Conservation (phyloP, 805 yeast genomes). For the Jamesozyma gamospora region DNA sequence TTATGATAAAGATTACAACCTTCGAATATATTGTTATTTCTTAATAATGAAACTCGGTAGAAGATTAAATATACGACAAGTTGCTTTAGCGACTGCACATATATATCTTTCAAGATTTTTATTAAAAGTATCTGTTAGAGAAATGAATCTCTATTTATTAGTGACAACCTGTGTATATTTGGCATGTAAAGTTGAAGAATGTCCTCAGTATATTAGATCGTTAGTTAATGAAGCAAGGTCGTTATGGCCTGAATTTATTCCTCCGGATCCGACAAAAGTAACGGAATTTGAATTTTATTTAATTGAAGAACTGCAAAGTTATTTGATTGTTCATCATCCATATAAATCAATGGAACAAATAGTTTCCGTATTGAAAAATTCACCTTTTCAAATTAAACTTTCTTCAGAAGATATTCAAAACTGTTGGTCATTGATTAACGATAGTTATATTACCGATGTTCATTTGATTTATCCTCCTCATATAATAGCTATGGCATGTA, state of each 20-base stretch:
- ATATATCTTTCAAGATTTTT: conserved; percentile 73
- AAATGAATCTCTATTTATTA: conserved; percentile 69
- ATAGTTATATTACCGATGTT: conserved; percentile 78
- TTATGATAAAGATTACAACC: conserved; percentile 42
- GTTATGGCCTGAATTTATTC: conserved; percentile 90
- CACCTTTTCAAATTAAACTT: conserved; percentile 26
- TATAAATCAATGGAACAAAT: conserved; percentile 53
- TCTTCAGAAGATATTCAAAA: conserved; percentile 67
- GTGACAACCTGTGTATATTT: conserved; percentile 80
- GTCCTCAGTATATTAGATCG: conserved; percentile 85
- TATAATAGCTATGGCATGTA: conserved; percentile 67
- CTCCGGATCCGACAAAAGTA: conserved; percentile 79
- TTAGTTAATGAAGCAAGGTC: conserved; percentile 76
- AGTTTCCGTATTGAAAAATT: conserved; percentile 32
- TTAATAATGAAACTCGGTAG: conserved; percentile 69
- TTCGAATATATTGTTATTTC: conserved; percentile 72
- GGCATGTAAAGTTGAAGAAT: conserved; percentile 90
- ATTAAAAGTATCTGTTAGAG: conserved; percentile 61
- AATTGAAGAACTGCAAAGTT: conserved; percentile 76
- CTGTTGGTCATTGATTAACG: conserved; percentile 84
- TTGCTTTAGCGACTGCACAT: conserved; percentile 83
- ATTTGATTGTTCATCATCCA: conserved; percentile 65
- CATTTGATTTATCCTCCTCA: conserved; percentile 84
- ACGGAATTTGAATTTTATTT: conserved; percentile 95
- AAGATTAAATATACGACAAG: conserved; percentile 65